phyloP scores from a whole-genome alignment of 106 monocot genomes.

The Narthecium ossifragum region DNA sequence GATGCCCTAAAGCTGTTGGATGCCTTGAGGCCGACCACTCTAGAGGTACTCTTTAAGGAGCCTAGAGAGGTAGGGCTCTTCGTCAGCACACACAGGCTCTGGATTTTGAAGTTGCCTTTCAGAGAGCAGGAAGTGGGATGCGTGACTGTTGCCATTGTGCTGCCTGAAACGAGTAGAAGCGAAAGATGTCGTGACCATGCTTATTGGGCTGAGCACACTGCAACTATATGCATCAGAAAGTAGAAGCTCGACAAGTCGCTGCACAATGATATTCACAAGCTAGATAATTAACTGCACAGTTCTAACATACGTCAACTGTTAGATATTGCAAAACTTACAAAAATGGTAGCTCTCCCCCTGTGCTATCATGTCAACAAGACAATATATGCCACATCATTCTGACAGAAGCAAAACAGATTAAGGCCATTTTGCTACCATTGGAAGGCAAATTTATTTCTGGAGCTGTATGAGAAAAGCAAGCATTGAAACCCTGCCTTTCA shows the following conservation, averaged over 20 bases:
- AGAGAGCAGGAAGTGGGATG: slow-evolving; percentile 16
- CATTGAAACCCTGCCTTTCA: slow-evolving; percentile 26
- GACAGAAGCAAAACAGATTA: slow-evolving; percentile 12
- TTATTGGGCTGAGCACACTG: too few species aligned
- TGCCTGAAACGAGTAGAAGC: slow-evolving; percentile 6
- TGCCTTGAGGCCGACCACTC: slow-evolving; percentile 24
- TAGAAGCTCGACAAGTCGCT: too few species aligned
- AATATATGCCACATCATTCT: slow-evolving; percentile 4
- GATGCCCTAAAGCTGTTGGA: slow-evolving; percentile 30
- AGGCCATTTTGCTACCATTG: slow-evolving; percentile 4
- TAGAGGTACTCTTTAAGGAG: slow-evolving; percentile 17
- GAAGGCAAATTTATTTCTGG: slow-evolving; percentile 20
- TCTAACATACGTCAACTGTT: too few species aligned
- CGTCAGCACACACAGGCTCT: slow-evolving; percentile 3
- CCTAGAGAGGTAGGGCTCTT: slow-evolving; percentile 19
- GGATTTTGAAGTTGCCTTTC: slow-evolving; percentile 3
- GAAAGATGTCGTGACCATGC: too few species aligned
- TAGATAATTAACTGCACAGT: too few species aligned
- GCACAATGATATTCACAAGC: too few species aligned
- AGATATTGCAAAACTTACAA: too few species aligned
- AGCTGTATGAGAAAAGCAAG: slow-evolving; percentile 42
- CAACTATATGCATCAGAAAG: too few species aligned
- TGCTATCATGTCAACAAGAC: too few species aligned
- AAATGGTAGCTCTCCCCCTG: too few species aligned
- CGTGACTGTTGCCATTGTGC: slow-evolving; percentile 28